Evolutionary conservation across 2,329 filamentous ascomycete genomes (phyloP).

Genomic region (Akanthomyces muscarius): DNA sequence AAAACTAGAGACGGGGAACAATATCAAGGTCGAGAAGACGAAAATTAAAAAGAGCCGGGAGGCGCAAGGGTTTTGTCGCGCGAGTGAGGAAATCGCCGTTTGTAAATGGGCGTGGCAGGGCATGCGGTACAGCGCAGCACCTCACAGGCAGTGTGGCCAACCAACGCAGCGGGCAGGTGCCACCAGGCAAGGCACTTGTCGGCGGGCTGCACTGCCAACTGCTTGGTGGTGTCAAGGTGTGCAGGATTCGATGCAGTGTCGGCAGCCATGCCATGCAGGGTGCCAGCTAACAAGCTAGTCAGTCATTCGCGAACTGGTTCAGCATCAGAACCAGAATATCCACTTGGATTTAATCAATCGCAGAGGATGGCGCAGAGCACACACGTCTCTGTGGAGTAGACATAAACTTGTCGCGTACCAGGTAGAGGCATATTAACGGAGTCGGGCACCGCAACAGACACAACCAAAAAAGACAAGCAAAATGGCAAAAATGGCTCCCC

Average conservation of each 20-base stretch:
- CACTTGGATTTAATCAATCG: not conserved
- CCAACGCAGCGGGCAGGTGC: too few relatives aligned
- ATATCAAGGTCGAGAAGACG: not conserved
- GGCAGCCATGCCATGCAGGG: not conserved
- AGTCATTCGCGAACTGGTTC: not conserved
- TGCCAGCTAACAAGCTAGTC: not conserved
- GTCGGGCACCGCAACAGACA: too few relatives aligned
- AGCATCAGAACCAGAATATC: not conserved
- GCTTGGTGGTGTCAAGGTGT: not conserved
- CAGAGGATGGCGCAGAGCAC: too few relatives aligned
- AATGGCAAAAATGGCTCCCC: too few relatives aligned
- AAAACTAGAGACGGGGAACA: not conserved
- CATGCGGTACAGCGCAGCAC: not conserved
- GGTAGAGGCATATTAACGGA: too few relatives aligned
- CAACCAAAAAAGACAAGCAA: too few relatives aligned
- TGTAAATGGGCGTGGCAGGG: not conserved
- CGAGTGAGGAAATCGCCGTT: not conserved
- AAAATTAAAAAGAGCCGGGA: not conserved
- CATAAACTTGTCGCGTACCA: too few relatives aligned
- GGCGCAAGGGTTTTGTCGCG: not conserved
- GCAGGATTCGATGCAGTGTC: slow-evolving; percentile 9
- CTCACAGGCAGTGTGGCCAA: not conserved
- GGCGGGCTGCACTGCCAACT: too few relatives aligned
- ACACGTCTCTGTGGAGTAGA: too few relatives aligned
- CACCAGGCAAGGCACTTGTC: too few relatives aligned